A percentile compares a stretch with the other conserved stretches of the same genome.
Evolutionary conservation across 176 grass and related monocot genomes (phyloP).

Genomic region (barley (Hordeum vulgare)): MorexV3_pseudomolecules_assembly NC_058521.1:607497164-607497663

Average conservation of each 20-base stretch:
- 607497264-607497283: neutral
- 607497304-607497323: neutral
- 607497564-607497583: constrained; percentile 96
- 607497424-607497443: constrained; percentile 73
- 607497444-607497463: constrained; percentile 39
- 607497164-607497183: neutral
- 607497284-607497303: neutral
- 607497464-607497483: neutral
- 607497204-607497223: neutral
- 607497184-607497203: neutral
- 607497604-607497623: neutral
- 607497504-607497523: constrained; percentile 11
- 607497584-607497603: constrained; percentile 42
- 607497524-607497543: constrained; percentile 40
- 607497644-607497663: constrained; percentile 6
- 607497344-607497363: neutral
- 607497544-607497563: constrained; percentile 88
- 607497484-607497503: neutral
- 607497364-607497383: constrained; percentile 66
- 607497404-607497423: constrained; percentile 70
- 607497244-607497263: neutral
- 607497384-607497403: constrained; percentile 83
- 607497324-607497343: neutral
- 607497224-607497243: neutral
- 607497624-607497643: neutral